These are phyloP conservation scores for Mycena maculata DNA, from an alignment of 768 basidiomycete species.

Conservation along the genomic window DNA sequence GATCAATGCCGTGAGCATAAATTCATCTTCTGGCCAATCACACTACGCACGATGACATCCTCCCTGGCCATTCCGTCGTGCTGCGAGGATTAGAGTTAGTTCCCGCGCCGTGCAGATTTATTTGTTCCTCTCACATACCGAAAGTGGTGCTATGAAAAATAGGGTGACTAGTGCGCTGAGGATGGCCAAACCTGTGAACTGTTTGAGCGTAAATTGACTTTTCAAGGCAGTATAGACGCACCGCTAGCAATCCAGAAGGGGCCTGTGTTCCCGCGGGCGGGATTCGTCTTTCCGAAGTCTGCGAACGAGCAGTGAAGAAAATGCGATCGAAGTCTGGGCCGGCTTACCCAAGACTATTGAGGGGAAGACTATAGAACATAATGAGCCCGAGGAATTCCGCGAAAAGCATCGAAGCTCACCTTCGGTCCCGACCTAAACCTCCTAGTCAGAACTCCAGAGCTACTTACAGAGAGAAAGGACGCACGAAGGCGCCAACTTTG, in stretches of 20 bases:
- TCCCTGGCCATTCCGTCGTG: conserved; percentile 85
- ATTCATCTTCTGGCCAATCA: neutral
- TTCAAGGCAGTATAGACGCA: conserved; percentile 34
- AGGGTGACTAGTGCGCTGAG: conserved; percentile 80
- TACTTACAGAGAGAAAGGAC: neutral
- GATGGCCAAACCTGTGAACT: conserved; percentile 68
- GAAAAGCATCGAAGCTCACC: conserved; percentile 54
- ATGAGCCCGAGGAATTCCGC: neutral
- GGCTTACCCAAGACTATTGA: conserved; percentile 71
- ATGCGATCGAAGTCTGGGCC: conserved; percentile 1
- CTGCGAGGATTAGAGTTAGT: no score
- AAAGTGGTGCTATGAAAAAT: conserved; percentile 82
- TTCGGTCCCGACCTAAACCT: conserved; percentile 67
- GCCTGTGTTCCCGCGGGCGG: conserved; percentile 77
- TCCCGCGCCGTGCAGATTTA: no score
- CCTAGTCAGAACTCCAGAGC: neutral
- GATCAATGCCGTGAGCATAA: neutral
- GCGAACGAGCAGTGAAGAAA: neutral
- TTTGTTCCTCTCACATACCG: no score
- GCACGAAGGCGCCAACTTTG: conserved; percentile 83
- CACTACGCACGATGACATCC: conserved; percentile 66
- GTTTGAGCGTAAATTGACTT: conserved; percentile 15
- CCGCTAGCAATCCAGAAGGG: conserved; percentile 90
- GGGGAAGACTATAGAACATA: conserved; percentile 62
- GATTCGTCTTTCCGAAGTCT: conserved; percentile 68